Base-by-base conservation (phyloP, 75 land plant genomes). In the Cryptomeria japonica region DNA sequence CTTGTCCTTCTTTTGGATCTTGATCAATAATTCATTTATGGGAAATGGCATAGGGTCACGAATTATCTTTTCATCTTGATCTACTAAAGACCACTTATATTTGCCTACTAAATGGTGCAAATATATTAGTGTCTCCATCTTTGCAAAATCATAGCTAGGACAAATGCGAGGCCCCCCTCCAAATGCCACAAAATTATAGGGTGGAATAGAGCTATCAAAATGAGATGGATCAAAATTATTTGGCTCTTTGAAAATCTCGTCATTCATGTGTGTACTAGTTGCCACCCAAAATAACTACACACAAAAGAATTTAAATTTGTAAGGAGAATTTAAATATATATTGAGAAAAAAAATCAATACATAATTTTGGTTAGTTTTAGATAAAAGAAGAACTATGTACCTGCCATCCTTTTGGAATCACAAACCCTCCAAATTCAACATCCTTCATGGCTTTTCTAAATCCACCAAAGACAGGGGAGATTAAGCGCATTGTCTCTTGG, bases 401-500 rank as follows among this genome's bases (percentile, higher is more conserved):
- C 83, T 94, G 91, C 97, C 97, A 96, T 2, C 92, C 96, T 88
- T 93, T 93, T 25, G 93, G 96, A 32, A 96, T 95, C 19, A 84
- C n/a, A 36, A 89, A 93, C 2, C 94, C 94, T 7, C 47, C 93
- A 76, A 51, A 95, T 41, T 93, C 91, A 3, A 95, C 73, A 31
- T 96, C 96, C 53, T 88, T 87, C 36, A 90, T 9, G n/a, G 93
- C 94, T n/a, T 36, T 86, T 46, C 96, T 91, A 86, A 95, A 95
- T 28, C 89, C 88, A 31, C 92, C 95, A 38, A 87, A 77, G 1
- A 91, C 86, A 0, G 96, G 97, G 75, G 96, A 91, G 51, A 86
- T 32, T 38, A 90, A 4, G 58, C 97, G 88, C 84, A 93, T 77
- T 41, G 90, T 89, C 86, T 96, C 97, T 91, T 91, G 87, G 9